Conservation (phyloP, 768 basidiomycete genomes). For the Naematelia aurantialba region DNA sequence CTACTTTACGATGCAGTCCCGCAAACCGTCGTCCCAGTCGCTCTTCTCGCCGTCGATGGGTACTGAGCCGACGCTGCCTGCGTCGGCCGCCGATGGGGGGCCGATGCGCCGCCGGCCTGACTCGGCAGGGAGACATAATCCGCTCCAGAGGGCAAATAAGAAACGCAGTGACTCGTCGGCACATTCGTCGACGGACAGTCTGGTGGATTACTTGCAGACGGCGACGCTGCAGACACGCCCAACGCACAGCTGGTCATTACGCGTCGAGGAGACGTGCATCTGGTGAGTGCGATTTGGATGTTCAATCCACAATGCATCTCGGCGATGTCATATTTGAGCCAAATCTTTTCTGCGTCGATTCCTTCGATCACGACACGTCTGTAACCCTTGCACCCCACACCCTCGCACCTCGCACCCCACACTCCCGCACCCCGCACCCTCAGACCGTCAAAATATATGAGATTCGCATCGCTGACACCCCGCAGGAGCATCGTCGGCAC, state of each 20-base stretch:
- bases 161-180: conserved; percentile 25
- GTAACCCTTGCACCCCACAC: no score
- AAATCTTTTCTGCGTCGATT: no score
- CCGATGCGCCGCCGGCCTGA: conserved; percentile 34
- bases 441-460: no score
- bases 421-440: no score
- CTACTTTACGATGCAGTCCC: conserved; percentile 35
- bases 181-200: conserved; percentile 12
- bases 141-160: conserved; percentile 5
- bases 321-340: conserved; percentile 2
- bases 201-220: not conserved
- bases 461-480: no score
- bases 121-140: conserved; percentile 15
- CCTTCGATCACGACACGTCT: no score
- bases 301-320: not conserved
- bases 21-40: conserved; percentile 31
- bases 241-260: conserved; percentile 24
- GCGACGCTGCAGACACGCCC: not conserved
- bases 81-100: conserved; percentile 30
- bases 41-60: conserved; percentile 24
- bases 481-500: conserved; percentile 47
- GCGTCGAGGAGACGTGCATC: conserved; percentile 35
- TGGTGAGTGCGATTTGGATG: conserved; percentile 22
- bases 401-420: no score
- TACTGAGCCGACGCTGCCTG: conserved; percentile 16